Percentiles rank a stretch among this genome's conserved stretches.
phyloP scores from a whole-genome alignment of 2,329 filamentous ascomycete genomes.

The Zopfia rhizophila region DNA sequence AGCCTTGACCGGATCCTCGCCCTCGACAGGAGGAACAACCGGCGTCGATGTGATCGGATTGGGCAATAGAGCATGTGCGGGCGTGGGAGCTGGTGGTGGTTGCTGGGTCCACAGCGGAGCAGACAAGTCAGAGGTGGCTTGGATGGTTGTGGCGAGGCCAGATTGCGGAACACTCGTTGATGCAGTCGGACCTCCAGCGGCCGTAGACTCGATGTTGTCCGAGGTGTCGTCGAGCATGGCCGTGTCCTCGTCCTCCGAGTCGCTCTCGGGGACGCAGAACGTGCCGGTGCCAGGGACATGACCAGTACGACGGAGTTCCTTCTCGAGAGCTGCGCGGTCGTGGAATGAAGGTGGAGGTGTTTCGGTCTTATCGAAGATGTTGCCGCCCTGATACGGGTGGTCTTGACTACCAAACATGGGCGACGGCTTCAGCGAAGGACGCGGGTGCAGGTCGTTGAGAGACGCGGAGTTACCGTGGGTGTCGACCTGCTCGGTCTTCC shows the following conservation, averaged over 20 bases:
- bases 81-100: constrained; percentile 48
- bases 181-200: too few relatives aligned
- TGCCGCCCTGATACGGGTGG: constrained; percentile 31
- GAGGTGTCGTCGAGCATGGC: constrained; percentile 22
- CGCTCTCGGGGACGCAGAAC: constrained; percentile 36
- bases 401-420: constrained; percentile 40
- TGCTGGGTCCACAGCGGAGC: constrained; percentile 41
- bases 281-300: constrained; percentile 24
- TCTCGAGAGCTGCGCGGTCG: constrained; percentile 4
- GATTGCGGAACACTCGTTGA: too few relatives aligned
- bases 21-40: constrained; percentile 10
- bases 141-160: constrained; percentile 11
- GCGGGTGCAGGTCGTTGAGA: constrained; percentile 38
- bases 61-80: constrained; percentile 46
- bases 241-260: constrained; percentile 29
- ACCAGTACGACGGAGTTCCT: constrained; percentile 18
- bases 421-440: constrained; percentile 40
- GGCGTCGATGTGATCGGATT: constrained; percentile 12
- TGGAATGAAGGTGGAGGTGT: constrained; percentile 11
- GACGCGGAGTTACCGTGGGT: constrained; percentile 36
- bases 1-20: constrained; percentile 36
- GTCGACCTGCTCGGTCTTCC: constrained; percentile 32
- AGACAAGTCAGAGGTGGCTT: background rate
- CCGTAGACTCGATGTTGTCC: constrained; percentile 17
- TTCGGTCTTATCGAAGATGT: constrained; percentile 41